Percentiles rank a stretch among this genome's conserved stretches.
phyloP scores from a whole-genome alignment of 2,329 filamentous ascomycete species.

The Phaeosphaeria sp. region DNA sequence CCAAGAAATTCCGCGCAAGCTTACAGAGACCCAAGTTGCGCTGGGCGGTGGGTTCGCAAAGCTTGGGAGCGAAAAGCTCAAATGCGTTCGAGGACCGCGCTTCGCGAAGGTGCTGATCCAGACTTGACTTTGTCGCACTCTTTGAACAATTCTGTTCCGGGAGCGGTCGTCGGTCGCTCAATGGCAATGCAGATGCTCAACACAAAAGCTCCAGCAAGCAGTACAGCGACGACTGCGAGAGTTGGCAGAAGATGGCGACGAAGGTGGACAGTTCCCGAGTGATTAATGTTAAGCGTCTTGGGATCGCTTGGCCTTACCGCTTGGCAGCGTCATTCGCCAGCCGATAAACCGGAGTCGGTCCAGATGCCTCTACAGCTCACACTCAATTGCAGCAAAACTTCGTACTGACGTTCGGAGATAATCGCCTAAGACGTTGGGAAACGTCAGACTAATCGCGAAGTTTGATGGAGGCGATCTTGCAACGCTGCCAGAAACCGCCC shows the following conservation, averaged over 20 bases:
- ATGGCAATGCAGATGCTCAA: slow-evolving; percentile 22
- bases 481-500: not conserved
- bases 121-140: too few species aligned
- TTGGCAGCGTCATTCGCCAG: not conserved
- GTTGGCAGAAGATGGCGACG: slow-evolving; percentile 1
- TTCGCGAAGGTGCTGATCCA: slow-evolving; percentile 1
- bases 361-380: not conserved
- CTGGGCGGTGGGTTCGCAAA: slow-evolving; percentile 22
- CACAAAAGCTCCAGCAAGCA: not conserved
- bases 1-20: slow-evolving; percentile 19
- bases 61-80: slow-evolving; percentile 24
- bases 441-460: not conserved
- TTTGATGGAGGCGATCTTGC: not conserved
- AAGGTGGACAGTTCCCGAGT: slow-evolving; percentile 3
- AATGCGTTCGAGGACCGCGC: slow-evolving; percentile 8
- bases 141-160: too few species aligned
- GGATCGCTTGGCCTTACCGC: slow-evolving; percentile 3
- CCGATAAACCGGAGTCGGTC: not conserved
- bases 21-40: slow-evolving; percentile 20
- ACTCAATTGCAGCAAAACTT: not conserved
- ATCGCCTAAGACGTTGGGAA: not conserved
- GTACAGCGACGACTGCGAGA: not conserved
- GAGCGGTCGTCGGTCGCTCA: slow-evolving; percentile 7
- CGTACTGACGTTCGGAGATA: not conserved
- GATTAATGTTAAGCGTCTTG: slow-evolving; percentile 5